These are phyloP conservation scores for Syzygium aqueum DNA, from an alignment of 345 rosid genomes.

Conservation along the genomic window DNA sequence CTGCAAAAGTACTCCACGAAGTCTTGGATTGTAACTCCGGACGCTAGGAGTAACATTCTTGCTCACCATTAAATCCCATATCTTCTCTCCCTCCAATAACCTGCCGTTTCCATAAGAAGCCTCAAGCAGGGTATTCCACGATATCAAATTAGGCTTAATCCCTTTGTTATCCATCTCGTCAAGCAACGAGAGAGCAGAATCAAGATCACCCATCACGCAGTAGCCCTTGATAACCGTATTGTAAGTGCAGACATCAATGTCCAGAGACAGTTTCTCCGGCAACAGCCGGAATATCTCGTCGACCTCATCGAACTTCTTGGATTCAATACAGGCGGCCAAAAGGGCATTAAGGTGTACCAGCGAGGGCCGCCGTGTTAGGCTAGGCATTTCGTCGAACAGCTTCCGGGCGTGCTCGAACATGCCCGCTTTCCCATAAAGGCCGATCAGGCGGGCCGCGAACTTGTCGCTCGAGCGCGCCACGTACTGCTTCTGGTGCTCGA, in stretches of 20 bases:
- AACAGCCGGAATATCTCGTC: slow-evolving; percentile 1
- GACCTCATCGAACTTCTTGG: slow-evolving; percentile 10
- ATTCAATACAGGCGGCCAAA: slow-evolving; percentile 10
- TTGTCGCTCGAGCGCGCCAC: slow-evolving; percentile 7
- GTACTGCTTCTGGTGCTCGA: slow-evolving; percentile 21
- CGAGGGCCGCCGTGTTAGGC: slow-evolving; percentile 9
- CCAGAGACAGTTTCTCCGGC: slow-evolving; percentile 9
- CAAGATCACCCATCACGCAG: slow-evolving; percentile 17
- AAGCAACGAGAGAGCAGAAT: slow-evolving; percentile 8
- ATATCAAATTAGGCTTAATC: slow-evolving; percentile 6
- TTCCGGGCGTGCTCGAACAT: slow-evolving; percentile 20
- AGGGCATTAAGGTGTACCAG: slow-evolving; percentile 17
- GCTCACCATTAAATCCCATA: slow-evolving; percentile 20
- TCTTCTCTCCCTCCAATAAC: slow-evolving; percentile 15
- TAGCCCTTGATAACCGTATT: slow-evolving; percentile 13
- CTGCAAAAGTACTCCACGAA: slow-evolving; percentile 12
- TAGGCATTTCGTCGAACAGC: slow-evolving; percentile 37
- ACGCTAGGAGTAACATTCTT: slow-evolving; percentile 11
- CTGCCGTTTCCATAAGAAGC: slow-evolving; percentile 13
- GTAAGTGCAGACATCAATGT: slow-evolving; percentile 10
- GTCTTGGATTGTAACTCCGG: slow-evolving; percentile 13
- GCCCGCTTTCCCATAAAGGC: slow-evolving; percentile 16
- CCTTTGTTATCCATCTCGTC: slow-evolving; percentile 16
- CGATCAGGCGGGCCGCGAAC: slow-evolving; percentile 11
- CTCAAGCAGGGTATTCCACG: slow-evolving; percentile 18